These are phyloP conservation scores for Pseudogymnoascus sp. DNA, from an alignment of 2,329 filamentous ascomycete genomes.

Conservation along the genomic window DNA sequence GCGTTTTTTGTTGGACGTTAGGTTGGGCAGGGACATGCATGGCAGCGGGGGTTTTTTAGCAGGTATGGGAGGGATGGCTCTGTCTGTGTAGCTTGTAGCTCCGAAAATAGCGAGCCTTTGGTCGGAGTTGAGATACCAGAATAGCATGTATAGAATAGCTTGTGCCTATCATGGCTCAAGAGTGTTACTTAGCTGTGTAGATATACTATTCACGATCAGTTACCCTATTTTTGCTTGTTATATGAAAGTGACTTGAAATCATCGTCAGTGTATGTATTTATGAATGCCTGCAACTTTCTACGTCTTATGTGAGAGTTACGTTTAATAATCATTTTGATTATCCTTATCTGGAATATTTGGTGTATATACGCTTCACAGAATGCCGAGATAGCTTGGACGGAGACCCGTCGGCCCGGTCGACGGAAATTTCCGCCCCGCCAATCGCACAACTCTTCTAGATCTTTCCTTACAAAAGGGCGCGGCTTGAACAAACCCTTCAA, in stretches of 20 bases:
- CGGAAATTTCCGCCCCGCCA: conserved; percentile 6
- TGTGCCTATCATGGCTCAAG: conserved; percentile 7
- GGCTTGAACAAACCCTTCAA: background rate
- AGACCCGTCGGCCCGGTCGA: background rate
- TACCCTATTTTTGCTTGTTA: background rate
- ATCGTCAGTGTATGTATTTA: background rate
- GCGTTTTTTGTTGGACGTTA: background rate
- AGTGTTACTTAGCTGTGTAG: conserved; percentile 4
- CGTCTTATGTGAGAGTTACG: background rate
- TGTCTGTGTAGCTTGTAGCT: conserved; percentile 5
- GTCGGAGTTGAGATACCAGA: conserved; percentile 8
- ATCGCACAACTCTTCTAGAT: conserved; percentile 10
- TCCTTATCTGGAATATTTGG: background rate
- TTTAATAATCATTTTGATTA: background rate
- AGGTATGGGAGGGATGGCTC: background rate
- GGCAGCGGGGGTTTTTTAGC: background rate
- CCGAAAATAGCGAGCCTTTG: conserved; percentile 7
- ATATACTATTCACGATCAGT: conserved; percentile 7
- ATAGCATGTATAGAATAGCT: conserved; percentile 10
- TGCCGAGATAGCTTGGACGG: background rate
- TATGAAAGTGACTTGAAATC: background rate
- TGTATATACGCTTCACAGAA: background rate
- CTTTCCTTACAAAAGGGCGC: conserved; percentile 9
- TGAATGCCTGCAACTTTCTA: background rate
- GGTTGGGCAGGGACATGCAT: background rate